These are phyloP conservation scores for Priceomyces carsonii DNA, from an alignment of 805 yeast genomes.

Conservation along the genomic window DNA sequence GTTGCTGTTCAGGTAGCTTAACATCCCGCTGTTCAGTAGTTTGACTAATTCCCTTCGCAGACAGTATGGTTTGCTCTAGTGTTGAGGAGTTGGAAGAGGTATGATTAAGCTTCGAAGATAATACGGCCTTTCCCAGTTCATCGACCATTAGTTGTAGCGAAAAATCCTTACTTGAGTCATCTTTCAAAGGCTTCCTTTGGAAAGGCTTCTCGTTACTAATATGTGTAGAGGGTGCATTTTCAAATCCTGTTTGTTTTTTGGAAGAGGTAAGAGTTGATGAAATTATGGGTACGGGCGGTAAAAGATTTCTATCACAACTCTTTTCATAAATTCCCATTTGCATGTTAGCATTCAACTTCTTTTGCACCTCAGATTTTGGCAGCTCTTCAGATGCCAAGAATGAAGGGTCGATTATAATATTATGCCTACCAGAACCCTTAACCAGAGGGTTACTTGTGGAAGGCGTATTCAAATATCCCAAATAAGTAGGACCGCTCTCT, in stretches of 20 bases:
- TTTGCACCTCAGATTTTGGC: not conserved
- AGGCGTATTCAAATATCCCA: constrained; percentile 1
- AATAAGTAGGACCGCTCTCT: constrained; percentile 3
- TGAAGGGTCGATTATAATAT: constrained; percentile 3
- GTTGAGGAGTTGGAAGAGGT: constrained; percentile 1
- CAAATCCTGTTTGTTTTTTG: not conserved
- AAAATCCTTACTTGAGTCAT: constrained; percentile 18
- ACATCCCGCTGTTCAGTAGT: too few relatives aligned
- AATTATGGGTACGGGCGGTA: constrained; percentile 6
- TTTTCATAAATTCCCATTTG: not conserved
- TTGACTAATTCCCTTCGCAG: too few relatives aligned
- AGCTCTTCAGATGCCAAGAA: constrained; percentile 1
- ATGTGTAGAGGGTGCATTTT: not conserved
- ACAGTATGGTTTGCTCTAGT: not conserved
- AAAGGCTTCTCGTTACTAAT: not conserved
- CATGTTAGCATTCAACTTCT: not conserved
- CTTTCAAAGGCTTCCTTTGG: not conserved
- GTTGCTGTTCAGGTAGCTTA: not conserved
- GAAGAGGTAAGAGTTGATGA: not conserved
- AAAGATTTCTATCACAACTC: not conserved
- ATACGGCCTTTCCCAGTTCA: constrained; percentile 42
- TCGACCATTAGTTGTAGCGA: constrained; percentile 38
- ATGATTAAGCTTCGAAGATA: constrained; percentile 22
- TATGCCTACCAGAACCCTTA: constrained; percentile 1
- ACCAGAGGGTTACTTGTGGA: constrained; percentile 1